Evolutionary conservation across 2,329 filamentous ascomycete genomes (phyloP).

Genomic region (Calonectria pseudoreteaudii): DNA sequence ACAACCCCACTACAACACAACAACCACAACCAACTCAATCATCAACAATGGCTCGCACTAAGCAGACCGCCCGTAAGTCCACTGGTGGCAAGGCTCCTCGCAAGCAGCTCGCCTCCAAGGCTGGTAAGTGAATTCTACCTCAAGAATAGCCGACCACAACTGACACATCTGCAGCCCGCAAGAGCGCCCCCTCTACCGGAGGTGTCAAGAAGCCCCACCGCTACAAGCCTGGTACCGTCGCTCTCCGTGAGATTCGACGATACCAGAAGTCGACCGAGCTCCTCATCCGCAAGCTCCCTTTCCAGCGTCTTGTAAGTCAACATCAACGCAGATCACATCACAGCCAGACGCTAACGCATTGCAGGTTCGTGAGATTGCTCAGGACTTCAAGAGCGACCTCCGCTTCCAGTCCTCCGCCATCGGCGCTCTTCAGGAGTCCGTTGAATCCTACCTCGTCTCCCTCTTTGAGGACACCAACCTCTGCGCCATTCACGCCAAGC

Average conservation of each 20-base stretch:
- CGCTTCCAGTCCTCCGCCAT: slow-evolving; percentile 99
- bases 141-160: background rate
- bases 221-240: slow-evolving; percentile 92
- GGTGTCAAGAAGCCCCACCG: slow-evolving; percentile 97
- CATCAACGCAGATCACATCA: too few relatives aligned
- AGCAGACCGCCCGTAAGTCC: slow-evolving; percentile 80
- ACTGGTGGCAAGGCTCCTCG: slow-evolving; percentile 82
- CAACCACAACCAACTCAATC: slow-evolving; percentile 46
- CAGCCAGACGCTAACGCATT: slow-evolving; percentile 20
- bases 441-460: slow-evolving; percentile 98
- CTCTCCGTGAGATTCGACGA: slow-evolving; percentile 97
- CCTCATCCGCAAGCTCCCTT: slow-evolving; percentile 95
- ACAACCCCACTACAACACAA: slow-evolving; percentile 42
- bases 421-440: slow-evolving; percentile 96
- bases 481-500: slow-evolving; percentile 99
- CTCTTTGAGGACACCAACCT: slow-evolving; percentile 99
- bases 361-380: slow-evolving; percentile 90
- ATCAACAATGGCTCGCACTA: slow-evolving; percentile 71
- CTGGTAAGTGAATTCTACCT: slow-evolving; percentile 58
- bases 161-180: slow-evolving; percentile 70
- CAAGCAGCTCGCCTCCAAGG: slow-evolving; percentile 99
- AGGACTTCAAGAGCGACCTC: slow-evolving; percentile 94
- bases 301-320: slow-evolving; percentile 90
- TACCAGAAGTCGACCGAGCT: slow-evolving; percentile 99
- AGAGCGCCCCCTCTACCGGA: slow-evolving; percentile 96